Evolutionary conservation across 768 basidiomycete species (phyloP).

Genomic region (Favolaschia claudopus): DNA sequence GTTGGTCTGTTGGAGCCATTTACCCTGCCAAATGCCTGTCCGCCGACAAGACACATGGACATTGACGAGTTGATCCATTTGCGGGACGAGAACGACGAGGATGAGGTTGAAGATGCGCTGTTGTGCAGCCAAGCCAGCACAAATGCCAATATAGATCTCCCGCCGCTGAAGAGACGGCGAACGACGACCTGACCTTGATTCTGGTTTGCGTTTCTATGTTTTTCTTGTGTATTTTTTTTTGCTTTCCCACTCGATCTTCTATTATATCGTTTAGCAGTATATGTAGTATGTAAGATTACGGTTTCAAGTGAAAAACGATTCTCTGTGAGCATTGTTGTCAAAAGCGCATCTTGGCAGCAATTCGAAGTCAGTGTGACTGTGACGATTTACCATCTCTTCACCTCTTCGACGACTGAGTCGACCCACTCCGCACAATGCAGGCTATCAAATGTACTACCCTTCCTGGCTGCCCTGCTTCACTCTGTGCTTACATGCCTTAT

Average conservation of each 20-base stretch:
- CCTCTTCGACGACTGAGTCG: conserved; percentile 20
- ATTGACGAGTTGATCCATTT: conserved; percentile 35
- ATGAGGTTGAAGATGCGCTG: conserved; percentile 27
- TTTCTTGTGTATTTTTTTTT: conserved; percentile 27
- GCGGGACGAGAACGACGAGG: conserved; percentile 41
- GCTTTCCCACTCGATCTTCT: not conserved
- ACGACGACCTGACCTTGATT: conserved; percentile 5
- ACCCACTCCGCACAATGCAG: conserved; percentile 68
- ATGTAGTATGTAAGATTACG: conserved; percentile 3
- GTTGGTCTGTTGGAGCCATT: conserved; percentile 67
- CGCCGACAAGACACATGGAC: conserved; percentile 43
- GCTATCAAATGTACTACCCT: conserved; percentile 85
- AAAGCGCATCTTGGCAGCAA: no score
- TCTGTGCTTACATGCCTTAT: conserved; percentile 41
- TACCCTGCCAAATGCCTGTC: conserved; percentile 44
- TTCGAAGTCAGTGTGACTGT: no score
- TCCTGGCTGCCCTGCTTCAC: conserved; percentile 18
- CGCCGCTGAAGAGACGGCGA: conserved; percentile 20
- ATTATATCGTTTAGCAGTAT: conserved; percentile 16
- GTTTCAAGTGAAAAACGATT: no score
- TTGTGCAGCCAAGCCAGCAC: conserved; percentile 17
- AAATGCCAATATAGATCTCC: conserved; percentile 14
- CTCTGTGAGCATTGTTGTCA: no score
- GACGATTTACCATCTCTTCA: conserved; percentile 26
- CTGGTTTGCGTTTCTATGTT: conserved; percentile 47